Conservation (phyloP, 257 asterid species). For the Rubia yunnanensis region DNA sequence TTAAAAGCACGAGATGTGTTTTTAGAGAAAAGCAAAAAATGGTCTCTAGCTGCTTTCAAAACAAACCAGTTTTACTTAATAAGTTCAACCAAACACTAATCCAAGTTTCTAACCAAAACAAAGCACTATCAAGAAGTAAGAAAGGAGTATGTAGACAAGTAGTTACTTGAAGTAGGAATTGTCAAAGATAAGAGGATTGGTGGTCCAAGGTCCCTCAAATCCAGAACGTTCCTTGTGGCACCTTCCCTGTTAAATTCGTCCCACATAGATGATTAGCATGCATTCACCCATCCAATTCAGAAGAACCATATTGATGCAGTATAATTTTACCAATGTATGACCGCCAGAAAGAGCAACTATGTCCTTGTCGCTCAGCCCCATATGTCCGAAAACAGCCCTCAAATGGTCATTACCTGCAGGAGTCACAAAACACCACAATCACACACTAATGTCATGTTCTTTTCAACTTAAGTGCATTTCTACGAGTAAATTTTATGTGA, state of each 20-base stretch:
- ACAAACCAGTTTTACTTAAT: background rate
- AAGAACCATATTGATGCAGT: background rate
- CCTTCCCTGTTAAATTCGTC: constrained; percentile 38
- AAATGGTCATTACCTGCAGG: constrained; percentile 58
- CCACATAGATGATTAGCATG: background rate
- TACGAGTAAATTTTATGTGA: no score
- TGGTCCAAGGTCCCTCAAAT: constrained; percentile 79
- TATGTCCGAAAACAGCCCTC: constrained; percentile 75
- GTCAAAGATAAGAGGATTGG: constrained; percentile 72
- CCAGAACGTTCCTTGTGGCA: constrained; percentile 88
- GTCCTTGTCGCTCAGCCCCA: constrained; percentile 79
- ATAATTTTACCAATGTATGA: constrained; percentile 55
- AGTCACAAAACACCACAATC: background rate
- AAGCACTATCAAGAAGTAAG: background rate
- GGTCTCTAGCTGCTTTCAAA: no score
- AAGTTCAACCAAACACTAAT: background rate
- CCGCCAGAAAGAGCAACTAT: constrained; percentile 83
- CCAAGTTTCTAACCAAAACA: background rate
- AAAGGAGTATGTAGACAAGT: background rate
- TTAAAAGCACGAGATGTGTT: no score
- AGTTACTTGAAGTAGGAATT: constrained; percentile 60
- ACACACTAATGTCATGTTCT: no score
- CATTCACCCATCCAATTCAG: background rate
- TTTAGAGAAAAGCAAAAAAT: no score
- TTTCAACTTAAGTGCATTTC: no score